phyloP scores from a whole-genome alignment of 768 basidiomycete species.

The Tricholoma sp. region DNA sequence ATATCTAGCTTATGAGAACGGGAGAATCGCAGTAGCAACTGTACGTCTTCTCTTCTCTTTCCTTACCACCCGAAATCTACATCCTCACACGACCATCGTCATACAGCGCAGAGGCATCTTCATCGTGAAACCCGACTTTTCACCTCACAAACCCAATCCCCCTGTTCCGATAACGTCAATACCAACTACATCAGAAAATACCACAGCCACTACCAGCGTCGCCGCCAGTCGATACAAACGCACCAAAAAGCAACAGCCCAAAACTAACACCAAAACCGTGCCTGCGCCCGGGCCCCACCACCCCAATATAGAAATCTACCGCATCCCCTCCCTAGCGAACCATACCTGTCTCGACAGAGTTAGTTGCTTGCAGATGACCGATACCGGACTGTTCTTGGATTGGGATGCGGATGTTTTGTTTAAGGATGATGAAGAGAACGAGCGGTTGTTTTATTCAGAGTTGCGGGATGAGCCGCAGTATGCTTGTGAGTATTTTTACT shows the following conservation, averaged over 20 bases:
- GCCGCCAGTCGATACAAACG: no score
- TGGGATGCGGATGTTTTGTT: slow-evolving; percentile 24
- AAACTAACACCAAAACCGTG: no score
- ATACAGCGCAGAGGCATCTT: slow-evolving; percentile 25
- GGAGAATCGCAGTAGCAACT: slow-evolving; percentile 41
- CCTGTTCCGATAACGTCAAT: no score
- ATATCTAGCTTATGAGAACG: slow-evolving; percentile 47
- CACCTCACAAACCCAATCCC: no score
- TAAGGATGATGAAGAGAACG: no score
- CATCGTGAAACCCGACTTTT: slow-evolving; percentile 25
- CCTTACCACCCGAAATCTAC: background rate
- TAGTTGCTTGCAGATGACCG: slow-evolving; percentile 53
- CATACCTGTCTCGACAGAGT: slow-evolving; percentile 24
- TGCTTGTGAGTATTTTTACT: no score
- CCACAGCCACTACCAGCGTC: no score
- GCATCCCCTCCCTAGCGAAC: slow-evolving; percentile 26
- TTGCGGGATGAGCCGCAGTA: no score
- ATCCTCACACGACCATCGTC: slow-evolving; percentile 8
- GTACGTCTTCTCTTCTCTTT: slow-evolving; percentile 33
- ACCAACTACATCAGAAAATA: no score
- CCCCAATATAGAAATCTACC: slow-evolving; percentile 20
- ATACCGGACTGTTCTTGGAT: slow-evolving; percentile 47
- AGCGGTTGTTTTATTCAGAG: no score
- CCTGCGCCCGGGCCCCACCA: no score
- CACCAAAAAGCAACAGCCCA: no score